Evolutionary conservation across 768 basidiomycete species (phyloP).

Genomic region (Clitopilus hobsonii): DNA sequence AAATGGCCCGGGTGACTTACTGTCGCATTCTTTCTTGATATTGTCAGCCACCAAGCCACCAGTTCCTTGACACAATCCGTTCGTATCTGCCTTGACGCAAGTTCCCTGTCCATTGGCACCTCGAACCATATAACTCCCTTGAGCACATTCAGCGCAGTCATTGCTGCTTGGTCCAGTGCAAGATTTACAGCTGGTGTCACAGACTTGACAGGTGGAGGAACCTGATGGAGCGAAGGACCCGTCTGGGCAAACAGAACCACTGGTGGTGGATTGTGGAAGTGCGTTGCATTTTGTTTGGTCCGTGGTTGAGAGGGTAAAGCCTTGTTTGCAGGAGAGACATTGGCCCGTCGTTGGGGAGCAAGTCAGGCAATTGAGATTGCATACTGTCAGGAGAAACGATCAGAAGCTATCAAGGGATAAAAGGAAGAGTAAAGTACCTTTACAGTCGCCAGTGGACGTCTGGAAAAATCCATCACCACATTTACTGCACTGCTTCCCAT

Average conservation of each 20-base stretch:
- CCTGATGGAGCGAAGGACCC: slow-evolving; percentile 48
- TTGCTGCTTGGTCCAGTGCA: slow-evolving; percentile 67
- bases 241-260: slow-evolving; percentile 56
- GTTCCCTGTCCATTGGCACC: slow-evolving; percentile 39
- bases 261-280: slow-evolving; percentile 41
- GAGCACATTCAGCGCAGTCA: slow-evolving; percentile 66
- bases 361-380: slow-evolving; percentile 64
- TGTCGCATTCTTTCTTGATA: slow-evolving; percentile 77
- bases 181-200: slow-evolving; percentile 64
- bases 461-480: slow-evolving; percentile 78
- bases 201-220: slow-evolving; percentile 47
- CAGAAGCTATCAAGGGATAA: slow-evolving; percentile 5
- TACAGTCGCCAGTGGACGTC: slow-evolving; percentile 63
- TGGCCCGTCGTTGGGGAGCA: slow-evolving; percentile 67
- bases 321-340: slow-evolving; percentile 68
- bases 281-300: slow-evolving; percentile 65
- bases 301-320: slow-evolving; percentile 62
- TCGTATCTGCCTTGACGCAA: slow-evolving; percentile 61
- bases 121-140: slow-evolving; percentile 49
- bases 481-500: slow-evolving; percentile 73
- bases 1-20: slow-evolving; percentile 37
- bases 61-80: slow-evolving; percentile 72
- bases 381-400: slow-evolving; percentile 39
- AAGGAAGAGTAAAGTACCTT: slow-evolving; percentile 35
- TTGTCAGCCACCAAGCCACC: slow-evolving; percentile 69